These are phyloP conservation scores for Daedaleopsis sinensis DNA, from an alignment of 768 basidiomycete genomes.

Conservation along the genomic window DNA sequence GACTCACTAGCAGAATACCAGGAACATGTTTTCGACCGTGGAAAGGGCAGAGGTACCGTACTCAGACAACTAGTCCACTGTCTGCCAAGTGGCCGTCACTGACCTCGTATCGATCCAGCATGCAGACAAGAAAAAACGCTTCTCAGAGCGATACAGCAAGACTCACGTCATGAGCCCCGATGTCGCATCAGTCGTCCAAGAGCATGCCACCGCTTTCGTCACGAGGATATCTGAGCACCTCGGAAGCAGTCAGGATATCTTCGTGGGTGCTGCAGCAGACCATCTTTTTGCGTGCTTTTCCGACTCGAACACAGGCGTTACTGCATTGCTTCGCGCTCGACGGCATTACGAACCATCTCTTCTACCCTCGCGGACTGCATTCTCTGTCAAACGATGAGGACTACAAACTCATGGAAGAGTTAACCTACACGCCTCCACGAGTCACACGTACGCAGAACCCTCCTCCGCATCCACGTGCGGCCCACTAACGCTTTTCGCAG, in stretches of 20 bases:
- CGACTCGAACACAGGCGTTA: constrained; percentile 5
- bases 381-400: constrained; percentile 15
- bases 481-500: neutral
- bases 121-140: constrained; percentile 19
- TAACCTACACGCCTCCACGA: constrained; percentile 15
- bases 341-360: constrained; percentile 24
- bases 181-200: constrained; percentile 17
- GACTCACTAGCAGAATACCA: neutral
- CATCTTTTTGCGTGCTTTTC: neutral
- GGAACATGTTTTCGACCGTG: constrained; percentile 26
- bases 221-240: constrained; percentile 11
- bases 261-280: constrained; percentile 5
- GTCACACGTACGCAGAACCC: constrained; percentile 3
- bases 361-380: constrained; percentile 20
- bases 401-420: constrained; percentile 19
- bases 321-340: constrained; percentile 26
- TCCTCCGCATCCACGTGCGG: neutral
- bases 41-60: constrained; percentile 5
- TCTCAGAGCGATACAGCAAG: constrained; percentile 26
- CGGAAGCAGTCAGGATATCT: constrained; percentile 20
- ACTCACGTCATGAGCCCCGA: constrained; percentile 20
- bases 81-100: too few relatives aligned
- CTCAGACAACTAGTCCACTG: neutral
- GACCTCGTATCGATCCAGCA: constrained; percentile 11
- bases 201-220: constrained; percentile 18